Base-by-base conservation (phyloP, 1,284 basidiomycete genomes). In the Cystobasidium pallidum region DNA sequence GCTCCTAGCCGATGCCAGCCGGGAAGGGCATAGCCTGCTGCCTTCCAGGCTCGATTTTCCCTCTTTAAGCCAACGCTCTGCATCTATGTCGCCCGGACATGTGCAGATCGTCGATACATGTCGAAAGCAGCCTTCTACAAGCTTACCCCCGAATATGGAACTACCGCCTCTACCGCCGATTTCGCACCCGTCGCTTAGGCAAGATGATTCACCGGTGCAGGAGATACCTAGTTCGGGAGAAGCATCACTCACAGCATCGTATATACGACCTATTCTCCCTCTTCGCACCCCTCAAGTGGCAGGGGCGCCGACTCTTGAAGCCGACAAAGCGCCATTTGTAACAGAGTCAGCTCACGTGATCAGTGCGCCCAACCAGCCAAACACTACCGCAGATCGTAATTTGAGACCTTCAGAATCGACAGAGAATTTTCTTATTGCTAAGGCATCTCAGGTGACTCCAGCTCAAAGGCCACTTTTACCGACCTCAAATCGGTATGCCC, bases 131-230 rank as follows among this genome's bases (percentile, higher is more conserved):
- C 39, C 58, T 24, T 45, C 39, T 49, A 4, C 45, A 21, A 65
- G 62, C 30, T 17, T 65, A 36, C 45, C 62, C 1, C 62, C 62
- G 19, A 47, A 65, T 17, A 32, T 65, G 45, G 45, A 43, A 8
- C 28, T 65, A 28, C 62, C 62, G 26, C 62, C 62, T 65, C 62
- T 65, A 6, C 45, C 62, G 21, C 41, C 62, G 17, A 51, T 49
- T 19, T 52, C 45, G 11, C 21, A 26, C 8, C 26, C 52, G 32
- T 32, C 54, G 30, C 28, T 57, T 36, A 32, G 15, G 3, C 54
- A 57, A 36, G 54, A 26, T 21, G 41, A 43, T 21, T 62, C 59
- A 30, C 59, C 59, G 2, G 43, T 39, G 17, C 24, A 15, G n/a
- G 59, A 57, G 32, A 36, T 19, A 19, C 54, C 54, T 11, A 21